phyloP scores from a whole-genome alignment of 768 basidiomycete species.

The Lentinula detonsa region DNA sequence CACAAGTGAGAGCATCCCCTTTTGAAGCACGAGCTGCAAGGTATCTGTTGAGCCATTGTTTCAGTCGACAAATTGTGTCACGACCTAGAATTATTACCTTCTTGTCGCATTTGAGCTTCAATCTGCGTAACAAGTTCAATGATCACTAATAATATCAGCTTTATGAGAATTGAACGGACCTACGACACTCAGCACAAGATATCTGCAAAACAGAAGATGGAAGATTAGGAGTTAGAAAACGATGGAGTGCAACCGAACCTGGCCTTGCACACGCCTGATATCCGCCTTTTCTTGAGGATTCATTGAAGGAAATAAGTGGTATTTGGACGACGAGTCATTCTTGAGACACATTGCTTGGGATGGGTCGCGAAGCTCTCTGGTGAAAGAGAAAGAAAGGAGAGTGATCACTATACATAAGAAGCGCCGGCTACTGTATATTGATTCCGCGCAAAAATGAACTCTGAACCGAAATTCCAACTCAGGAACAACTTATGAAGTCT shows the following conservation, averaged over 20 bases:
- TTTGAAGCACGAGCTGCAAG: slow-evolving; percentile 44
- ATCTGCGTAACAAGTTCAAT: not conserved
- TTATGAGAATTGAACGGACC: slow-evolving; percentile 15
- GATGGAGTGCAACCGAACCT: not conserved
- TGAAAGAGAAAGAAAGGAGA: not conserved
- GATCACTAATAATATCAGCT: not conserved
- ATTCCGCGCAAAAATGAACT: too few relatives aligned
- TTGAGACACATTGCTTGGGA: not conserved
- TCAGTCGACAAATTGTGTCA: not conserved
- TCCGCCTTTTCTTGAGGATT: not conserved
- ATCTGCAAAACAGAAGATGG: not conserved
- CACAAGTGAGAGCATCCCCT: slow-evolving; percentile 63
- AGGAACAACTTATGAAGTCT: too few relatives aligned
- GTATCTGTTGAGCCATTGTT: slow-evolving; percentile 17
- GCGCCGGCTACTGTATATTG: too few relatives aligned
- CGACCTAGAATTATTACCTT: slow-evolving; percentile 13
- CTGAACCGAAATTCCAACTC: too few relatives aligned
- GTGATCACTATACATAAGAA: too few relatives aligned
- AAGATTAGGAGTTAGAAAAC: not conserved
- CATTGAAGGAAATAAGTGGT: not conserved
- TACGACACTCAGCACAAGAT: slow-evolving; percentile 29
- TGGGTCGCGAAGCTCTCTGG: not conserved
- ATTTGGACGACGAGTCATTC: not conserved
- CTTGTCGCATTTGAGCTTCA: slow-evolving; percentile 47
- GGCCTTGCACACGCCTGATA: not conserved